Base-by-base conservation (phyloP, 129 eudicot species). In the Flaveria linearis region DNA sequence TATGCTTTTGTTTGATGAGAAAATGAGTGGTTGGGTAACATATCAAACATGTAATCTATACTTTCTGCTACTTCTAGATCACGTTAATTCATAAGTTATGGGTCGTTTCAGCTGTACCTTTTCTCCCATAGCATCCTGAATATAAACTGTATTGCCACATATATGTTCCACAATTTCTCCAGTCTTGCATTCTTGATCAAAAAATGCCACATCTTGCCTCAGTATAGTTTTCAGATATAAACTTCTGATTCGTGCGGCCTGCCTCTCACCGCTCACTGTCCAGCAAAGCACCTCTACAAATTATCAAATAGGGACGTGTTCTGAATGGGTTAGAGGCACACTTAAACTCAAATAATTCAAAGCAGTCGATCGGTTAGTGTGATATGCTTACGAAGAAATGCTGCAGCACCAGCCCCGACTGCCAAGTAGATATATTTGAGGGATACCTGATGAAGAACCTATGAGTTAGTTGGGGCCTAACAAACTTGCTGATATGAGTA, bases 121-220 rank as follows among this genome's bases (percentile, higher is more conserved):
- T 87, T 92, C 97, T 4, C 97, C 97, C 89, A 89, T 87, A 15
- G 97, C 97, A 51, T 89, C 97, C 81, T 92, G 97, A 76, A 92
- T 87, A 28, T 85, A 85, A 70, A 92, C 85, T 17, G 96, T 92
- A 78, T 92, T 93, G 45, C 93, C 88, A 0, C 96, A 87, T 91
- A 92, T 92, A 46, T 91, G 80, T 17, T 87, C 97, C 13, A 92
- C 77, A 16, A 92, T 89, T 87, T 89, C 97, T 68, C 97, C 97
- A 0, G 96, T 92, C 43, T 80, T 89, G 16, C 86, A 80, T 84
- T 89, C 91, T 64, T 78, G 81, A 75, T 92, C 97, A 69, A 89
- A 92, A 89, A 87, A 92, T 28, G 85, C 82, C 16, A 92, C 87
- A 82, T 92, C 97, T 86, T 89, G 97, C 43, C 92, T 80, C 53